Conservation (phyloP, 305 asterid genomes). For the Coffea humblotiana region DNA sequence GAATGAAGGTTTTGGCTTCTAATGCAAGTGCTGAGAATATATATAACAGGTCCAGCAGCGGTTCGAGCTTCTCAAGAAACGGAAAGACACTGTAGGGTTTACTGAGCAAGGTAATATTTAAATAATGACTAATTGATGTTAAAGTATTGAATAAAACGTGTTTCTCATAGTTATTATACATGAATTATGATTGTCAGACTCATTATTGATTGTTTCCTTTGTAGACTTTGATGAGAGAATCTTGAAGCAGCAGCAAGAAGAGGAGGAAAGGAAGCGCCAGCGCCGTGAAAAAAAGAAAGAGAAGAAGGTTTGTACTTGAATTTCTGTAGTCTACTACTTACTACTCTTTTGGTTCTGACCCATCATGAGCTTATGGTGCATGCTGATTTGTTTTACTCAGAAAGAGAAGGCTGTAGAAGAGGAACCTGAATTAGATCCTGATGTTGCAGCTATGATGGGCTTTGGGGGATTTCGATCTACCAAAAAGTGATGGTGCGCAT, state of each 20-base stretch:
- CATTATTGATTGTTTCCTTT: conserved; percentile 14
- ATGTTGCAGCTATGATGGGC: conserved; percentile 94
- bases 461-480: conserved; percentile 89
- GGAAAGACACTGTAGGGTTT: conserved; percentile 80
- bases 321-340: neutral
- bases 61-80: conserved; percentile 85
- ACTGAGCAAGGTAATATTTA: conserved; percentile 73
- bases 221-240: conserved; percentile 88
- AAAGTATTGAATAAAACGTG: conserved; percentile 5
- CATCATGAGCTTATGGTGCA: neutral
- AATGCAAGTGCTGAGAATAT: too few species aligned
- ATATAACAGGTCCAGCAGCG: conserved; percentile 74
- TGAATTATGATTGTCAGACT: neutral
- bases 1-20: too few species aligned
- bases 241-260: conserved; percentile 90
- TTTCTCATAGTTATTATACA: neutral
- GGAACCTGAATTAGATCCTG: conserved; percentile 89
- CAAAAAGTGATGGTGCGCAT: conserved; percentile 52
- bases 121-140: neutral
- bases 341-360: neutral
- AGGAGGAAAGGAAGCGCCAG: conserved; percentile 89
- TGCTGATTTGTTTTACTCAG: conserved; percentile 33
- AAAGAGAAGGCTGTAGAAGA: conserved; percentile 77
- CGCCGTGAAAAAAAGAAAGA: conserved; percentile 96
- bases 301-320: conserved; percentile 63